These are phyloP conservation scores for Sugiyamaella pinicola DNA, from an alignment of 1,139 yeast species.

Conservation along the genomic window DNA sequence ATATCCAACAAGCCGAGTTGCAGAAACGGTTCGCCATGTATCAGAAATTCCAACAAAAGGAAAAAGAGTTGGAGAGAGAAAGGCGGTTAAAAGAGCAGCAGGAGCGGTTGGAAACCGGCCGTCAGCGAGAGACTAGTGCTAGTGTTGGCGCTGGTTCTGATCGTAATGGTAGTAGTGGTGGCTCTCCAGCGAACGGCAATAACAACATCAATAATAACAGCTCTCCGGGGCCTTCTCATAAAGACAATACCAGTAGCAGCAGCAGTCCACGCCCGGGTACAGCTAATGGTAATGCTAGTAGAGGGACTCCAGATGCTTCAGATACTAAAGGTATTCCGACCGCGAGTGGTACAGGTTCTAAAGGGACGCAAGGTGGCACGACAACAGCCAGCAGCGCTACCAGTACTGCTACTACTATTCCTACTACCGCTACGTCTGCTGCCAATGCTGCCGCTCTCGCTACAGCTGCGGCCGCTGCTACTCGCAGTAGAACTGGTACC, in stretches of 20 bases:
- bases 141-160: background rate
- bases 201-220: background rate
- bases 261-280: too few relatives aligned
- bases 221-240: too few relatives aligned
- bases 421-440: background rate
- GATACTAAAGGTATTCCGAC: too few relatives aligned
- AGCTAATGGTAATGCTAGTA: too few relatives aligned
- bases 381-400: background rate
- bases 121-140: background rate
- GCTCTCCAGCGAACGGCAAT: background rate
- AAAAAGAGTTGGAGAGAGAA: slow-evolving; percentile 8
- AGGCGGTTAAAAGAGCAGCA: slow-evolving; percentile 4
- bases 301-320: too few relatives aligned
- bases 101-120: slow-evolving; percentile 1
- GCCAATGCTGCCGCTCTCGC: slow-evolving; percentile 1
- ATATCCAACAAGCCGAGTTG: slow-evolving; percentile 12
- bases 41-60: slow-evolving; percentile 8
- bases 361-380: too few relatives aligned
- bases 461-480: background rate
- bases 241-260: too few relatives aligned
- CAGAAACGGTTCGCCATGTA: slow-evolving; percentile 10
- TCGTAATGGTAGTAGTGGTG: background rate
- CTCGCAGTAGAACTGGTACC: background rate
- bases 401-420: background rate
- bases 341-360: too few relatives aligned